Evolutionary conservation across 2,329 filamentous ascomycete genomes (phyloP).

Genomic region (Biscogniauxia mediterranea): DNA sequence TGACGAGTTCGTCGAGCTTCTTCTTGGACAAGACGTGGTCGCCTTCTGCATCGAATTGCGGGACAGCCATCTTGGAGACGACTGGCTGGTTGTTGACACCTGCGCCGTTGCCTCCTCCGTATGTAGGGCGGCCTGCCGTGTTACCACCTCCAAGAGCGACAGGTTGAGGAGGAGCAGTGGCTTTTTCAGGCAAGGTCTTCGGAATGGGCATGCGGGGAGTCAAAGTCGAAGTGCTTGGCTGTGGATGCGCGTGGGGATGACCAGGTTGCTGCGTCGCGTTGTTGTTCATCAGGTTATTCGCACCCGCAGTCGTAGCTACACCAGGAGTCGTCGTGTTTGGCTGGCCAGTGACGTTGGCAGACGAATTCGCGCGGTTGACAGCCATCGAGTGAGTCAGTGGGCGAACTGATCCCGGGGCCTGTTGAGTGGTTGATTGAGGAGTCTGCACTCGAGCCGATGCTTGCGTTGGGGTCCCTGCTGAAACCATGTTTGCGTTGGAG

Average conservation of each 20-base stretch:
- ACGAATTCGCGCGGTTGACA: conserved; percentile 32
- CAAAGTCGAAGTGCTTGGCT: conserved; percentile 40
- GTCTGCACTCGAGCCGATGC: conserved; percentile 47
- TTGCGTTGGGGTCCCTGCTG: conserved; percentile 49
- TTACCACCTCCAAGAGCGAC: conserved; percentile 66
- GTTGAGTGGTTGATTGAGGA: conserved; percentile 39
- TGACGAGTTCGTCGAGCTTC: conserved; percentile 91
- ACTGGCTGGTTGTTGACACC: conserved; percentile 88
- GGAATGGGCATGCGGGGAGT: conserved; percentile 75
- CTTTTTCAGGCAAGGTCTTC: conserved; percentile 69
- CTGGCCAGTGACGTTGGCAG: conserved; percentile 26
- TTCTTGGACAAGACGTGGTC: conserved; percentile 96
- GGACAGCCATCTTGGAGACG: conserved; percentile 75
- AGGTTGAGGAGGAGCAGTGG: conserved; percentile 68
- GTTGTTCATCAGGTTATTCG: conserved; percentile 21
- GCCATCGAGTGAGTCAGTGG: conserved; percentile 30
- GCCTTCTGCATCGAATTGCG: conserved; percentile 86
- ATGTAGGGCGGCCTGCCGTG: conserved; percentile 72
- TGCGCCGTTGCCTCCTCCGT: conserved; percentile 74
- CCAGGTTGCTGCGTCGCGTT: conserved; percentile 38
- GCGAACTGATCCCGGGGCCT: conserved; percentile 20
- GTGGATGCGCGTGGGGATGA: conserved; percentile 50
- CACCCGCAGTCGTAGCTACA: conserved; percentile 25
- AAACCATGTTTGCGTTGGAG: conserved; percentile 37
- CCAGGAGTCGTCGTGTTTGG: conserved; percentile 26